Evolutionary conservation across 2,329 filamentous ascomycete species (phyloP).

Genomic region (Alternaria panax): DNA sequence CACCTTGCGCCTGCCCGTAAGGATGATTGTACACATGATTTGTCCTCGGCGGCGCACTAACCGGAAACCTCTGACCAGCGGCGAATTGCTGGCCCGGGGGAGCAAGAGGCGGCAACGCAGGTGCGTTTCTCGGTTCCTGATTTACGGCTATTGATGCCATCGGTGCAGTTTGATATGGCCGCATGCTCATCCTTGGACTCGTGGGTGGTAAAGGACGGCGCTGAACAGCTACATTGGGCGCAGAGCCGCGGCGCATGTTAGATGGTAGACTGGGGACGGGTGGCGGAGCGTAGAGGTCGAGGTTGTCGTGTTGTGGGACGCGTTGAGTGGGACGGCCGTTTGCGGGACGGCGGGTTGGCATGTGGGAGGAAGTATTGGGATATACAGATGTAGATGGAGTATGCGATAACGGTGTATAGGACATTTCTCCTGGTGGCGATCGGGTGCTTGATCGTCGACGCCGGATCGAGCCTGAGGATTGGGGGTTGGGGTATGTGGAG

Average conservation of each 20-base stretch:
- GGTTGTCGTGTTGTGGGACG: constrained; percentile 28
- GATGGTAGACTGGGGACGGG: constrained; percentile 25
- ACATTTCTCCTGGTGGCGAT: constrained; percentile 19
- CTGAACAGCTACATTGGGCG: constrained; percentile 24
- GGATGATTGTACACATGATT: background rate
- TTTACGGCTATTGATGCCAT: background rate
- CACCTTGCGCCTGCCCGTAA: background rate
- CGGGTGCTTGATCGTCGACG: constrained; percentile 37
- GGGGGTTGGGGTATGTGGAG: constrained; percentile 44
- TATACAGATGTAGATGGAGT: constrained; percentile 16
- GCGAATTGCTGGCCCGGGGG: constrained; percentile 7
- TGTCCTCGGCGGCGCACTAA: constrained; percentile 31
- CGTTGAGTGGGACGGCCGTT: constrained; percentile 18
- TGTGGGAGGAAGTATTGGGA: constrained; percentile 4
- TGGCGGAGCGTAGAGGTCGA: constrained; percentile 34
- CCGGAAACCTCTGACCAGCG: constrained; percentile 11
- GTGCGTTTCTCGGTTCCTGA: constrained; percentile 5
- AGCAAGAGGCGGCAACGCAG: constrained; percentile 22
- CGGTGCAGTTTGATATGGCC: background rate
- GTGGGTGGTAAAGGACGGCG: constrained; percentile 17
- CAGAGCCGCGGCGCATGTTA: constrained; percentile 35
- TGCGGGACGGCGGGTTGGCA: constrained; percentile 23
- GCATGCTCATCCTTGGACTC: constrained; percentile 19
- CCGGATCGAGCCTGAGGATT: constrained; percentile 27
- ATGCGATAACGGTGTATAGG: constrained; percentile 9